phyloP scores from a whole-genome alignment of 345 rosid genomes.

The Trapa incisa region DNA sequence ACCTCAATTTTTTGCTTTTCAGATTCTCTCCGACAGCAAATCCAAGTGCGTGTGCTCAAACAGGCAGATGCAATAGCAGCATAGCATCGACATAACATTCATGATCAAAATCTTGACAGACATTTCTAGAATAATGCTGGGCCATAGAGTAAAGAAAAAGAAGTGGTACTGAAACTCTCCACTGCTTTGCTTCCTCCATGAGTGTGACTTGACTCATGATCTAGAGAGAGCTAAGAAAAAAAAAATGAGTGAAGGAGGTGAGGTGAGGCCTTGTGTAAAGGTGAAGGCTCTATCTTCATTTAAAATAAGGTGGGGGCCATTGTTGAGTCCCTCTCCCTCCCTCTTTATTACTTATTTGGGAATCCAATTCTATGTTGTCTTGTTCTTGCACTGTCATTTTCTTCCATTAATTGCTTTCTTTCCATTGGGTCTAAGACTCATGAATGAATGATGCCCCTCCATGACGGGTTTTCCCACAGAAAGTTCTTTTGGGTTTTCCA shows the following conservation, averaged over 20 bases:
- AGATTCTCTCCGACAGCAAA: constrained; percentile 35
- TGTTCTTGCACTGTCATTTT: not conserved
- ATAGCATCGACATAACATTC: not conserved
- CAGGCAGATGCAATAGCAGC: constrained; percentile 7
- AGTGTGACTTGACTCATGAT: not conserved
- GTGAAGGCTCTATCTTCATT: not conserved
- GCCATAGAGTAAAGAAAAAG: not conserved
- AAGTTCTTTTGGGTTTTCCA: too few relatives aligned
- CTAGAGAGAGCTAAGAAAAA: not conserved
- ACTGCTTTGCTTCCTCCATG: not conserved
- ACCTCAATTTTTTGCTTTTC: constrained; percentile 7
- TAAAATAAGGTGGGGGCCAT: not conserved
- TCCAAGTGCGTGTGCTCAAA: constrained; percentile 38
- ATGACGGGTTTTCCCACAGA: too few relatives aligned
- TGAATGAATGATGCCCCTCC: too few relatives aligned
- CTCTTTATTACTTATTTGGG: not conserved
- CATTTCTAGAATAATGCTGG: not conserved
- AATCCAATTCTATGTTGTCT: constrained; percentile 1
- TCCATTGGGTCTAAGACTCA: too few relatives aligned
- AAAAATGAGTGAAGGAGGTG: constrained; percentile 1
- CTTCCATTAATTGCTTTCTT: not conserved
- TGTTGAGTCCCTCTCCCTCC: not conserved
- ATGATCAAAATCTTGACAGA: not conserved
- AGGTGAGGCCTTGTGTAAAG: not conserved
- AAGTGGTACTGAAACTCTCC: not conserved